phyloP scores from a whole-genome alignment of 176 grass and related monocot species.

The Raddia distichophylla region DNA sequence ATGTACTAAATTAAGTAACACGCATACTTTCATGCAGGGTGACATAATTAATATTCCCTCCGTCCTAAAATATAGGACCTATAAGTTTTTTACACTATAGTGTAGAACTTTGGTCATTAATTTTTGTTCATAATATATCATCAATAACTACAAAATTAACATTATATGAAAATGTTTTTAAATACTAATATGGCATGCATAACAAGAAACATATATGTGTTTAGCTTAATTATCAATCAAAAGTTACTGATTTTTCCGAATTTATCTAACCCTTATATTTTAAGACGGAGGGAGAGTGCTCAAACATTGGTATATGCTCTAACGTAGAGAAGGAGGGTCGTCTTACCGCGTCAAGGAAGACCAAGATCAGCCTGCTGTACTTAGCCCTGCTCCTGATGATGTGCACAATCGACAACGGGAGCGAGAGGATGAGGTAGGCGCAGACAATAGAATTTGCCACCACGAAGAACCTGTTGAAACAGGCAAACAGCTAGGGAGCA shows the following conservation, averaged over 20 bases:
- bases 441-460: slow-evolving; percentile 70
- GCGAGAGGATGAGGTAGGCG: slow-evolving; percentile 64
- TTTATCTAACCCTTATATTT: no score
- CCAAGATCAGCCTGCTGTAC: slow-evolving; percentile 57
- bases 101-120: no score
- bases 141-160: no score
- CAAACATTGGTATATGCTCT: neutral
- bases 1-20: neutral
- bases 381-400: slow-evolving; percentile 67
- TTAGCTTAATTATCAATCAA: no score
- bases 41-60: no score
- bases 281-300: neutral
- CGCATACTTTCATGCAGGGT: slow-evolving; percentile 29
- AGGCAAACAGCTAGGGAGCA: slow-evolving; percentile 6
- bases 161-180: no score
- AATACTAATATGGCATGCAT: no score
- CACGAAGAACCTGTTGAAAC: slow-evolving; percentile 64
- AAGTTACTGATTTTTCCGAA: no score
- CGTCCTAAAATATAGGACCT: no score
- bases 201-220: no score
- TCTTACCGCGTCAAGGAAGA: slow-evolving; percentile 60
- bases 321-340: neutral
- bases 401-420: slow-evolving; percentile 72
- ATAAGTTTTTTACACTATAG: no score
- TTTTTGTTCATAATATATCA: no score